Conservation (phyloP, 2,329 filamentous ascomycete genomes). For the Nigrospora osmanthi region DNA sequence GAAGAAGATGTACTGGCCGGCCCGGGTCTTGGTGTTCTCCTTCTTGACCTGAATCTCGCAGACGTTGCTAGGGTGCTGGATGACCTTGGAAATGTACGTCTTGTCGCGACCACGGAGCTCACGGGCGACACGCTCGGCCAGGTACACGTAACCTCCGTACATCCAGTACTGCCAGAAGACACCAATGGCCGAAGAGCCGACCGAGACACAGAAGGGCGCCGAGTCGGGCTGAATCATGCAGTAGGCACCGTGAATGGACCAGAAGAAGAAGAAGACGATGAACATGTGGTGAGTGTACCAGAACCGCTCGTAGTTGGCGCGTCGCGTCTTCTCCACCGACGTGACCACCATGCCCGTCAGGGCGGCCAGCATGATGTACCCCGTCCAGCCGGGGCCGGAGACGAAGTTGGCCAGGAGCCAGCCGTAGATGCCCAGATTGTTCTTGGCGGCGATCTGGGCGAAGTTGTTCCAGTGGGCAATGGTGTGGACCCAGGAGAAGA, state of each 20-base stretch:
- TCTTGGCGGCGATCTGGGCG: constrained; percentile 65
- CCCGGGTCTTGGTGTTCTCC: constrained; percentile 71
- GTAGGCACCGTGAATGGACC: constrained; percentile 82
- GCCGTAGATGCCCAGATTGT: constrained; percentile 70
- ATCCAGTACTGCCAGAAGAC: constrained; percentile 91
- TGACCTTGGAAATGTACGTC: constrained; percentile 82
- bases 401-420: constrained; percentile 71
- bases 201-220: constrained; percentile 66
- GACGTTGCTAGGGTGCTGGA: constrained; percentile 83
- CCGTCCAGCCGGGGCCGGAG: constrained; percentile 77
- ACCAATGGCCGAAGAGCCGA: constrained; percentile 58
- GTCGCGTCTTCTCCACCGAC: constrained; percentile 67
- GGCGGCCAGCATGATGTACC: constrained; percentile 74
- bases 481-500: constrained; percentile 82
- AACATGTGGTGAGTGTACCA: constrained; percentile 90
- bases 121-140: constrained; percentile 70
- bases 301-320: constrained; percentile 81
- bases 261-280: constrained; percentile 82
- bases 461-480: constrained; percentile 86
- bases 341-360: constrained; percentile 74
- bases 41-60: constrained; percentile 92
- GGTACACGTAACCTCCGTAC: constrained; percentile 73
- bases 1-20: constrained; percentile 83
- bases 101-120: constrained; percentile 75
- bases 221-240: constrained; percentile 86